A percentile compares a stretch with the other conserved stretches of the same genome.
Conservation (phyloP, 2,329 filamentous ascomycete species). For the Ophiostoma perfectum region DNA sequence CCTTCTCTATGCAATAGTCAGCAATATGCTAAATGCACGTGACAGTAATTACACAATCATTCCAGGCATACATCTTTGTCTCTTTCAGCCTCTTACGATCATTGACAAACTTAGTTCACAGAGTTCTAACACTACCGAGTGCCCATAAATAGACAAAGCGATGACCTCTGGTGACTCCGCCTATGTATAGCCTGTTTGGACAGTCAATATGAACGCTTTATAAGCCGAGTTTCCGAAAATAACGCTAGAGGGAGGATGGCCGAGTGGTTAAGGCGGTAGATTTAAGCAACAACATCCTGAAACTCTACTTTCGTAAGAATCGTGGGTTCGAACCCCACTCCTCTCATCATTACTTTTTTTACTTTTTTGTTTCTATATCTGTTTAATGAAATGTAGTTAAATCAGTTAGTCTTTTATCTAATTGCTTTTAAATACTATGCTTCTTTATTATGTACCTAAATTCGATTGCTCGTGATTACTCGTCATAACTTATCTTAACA, state of each 20-base stretch:
- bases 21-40: not conserved
- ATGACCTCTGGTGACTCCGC: too few species aligned
- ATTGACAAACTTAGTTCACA: too few species aligned
- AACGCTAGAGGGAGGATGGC: slow-evolving; percentile 16
- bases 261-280: slow-evolving; percentile 18
- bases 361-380: not conserved
- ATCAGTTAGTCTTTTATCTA: not conserved
- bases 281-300: slow-evolving; percentile 11
- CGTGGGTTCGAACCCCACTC: slow-evolving; percentile 17
- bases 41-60: not conserved
- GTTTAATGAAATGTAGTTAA: not conserved
- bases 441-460: too few species aligned
- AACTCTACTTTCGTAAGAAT: slow-evolving; percentile 17
- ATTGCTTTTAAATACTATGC: too few species aligned
- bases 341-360: slow-evolving; percentile 8
- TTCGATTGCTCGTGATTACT: too few species aligned
- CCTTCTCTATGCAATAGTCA: too few species aligned
- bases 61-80: too few species aligned
- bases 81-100: too few species aligned
- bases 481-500: too few species aligned
- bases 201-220: not conserved
- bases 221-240: slow-evolving; percentile 1
- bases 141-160: too few species aligned
- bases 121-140: too few species aligned
- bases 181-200: not conserved